Percentiles rank a stretch among this genome's conserved stretches.
These are phyloP conservation scores for Podaxis sp. DNA, from an alignment of 768 basidiomycete genomes.

Conservation along the genomic window DNA sequence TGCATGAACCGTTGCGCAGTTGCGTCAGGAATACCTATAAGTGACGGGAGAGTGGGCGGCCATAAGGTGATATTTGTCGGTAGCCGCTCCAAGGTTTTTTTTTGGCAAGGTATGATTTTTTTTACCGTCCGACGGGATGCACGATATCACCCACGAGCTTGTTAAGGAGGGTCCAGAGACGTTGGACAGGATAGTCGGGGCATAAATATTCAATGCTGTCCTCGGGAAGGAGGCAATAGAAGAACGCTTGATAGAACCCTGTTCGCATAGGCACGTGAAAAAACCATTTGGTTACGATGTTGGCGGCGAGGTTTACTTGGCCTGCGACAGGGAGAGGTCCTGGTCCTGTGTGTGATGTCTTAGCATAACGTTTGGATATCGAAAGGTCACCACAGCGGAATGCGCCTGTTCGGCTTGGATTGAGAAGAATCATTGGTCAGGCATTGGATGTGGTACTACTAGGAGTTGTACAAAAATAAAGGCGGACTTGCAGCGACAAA, in stretches of 20 bases:
- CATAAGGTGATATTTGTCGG: constrained; percentile 21
- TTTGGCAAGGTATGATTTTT: constrained; percentile 14
- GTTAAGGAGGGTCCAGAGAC: constrained; percentile 22
- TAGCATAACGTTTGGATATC: neutral
- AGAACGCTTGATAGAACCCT: constrained; percentile 23
- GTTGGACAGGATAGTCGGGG: constrained; percentile 19
- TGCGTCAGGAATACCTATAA: constrained; percentile 9
- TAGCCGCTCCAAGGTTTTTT: constrained; percentile 19
- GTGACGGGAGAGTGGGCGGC: constrained; percentile 3
- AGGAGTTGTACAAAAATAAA: neutral
- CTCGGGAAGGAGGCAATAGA: constrained; percentile 15
- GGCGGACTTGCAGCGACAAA: neutral
- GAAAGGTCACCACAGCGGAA: constrained; percentile 2
- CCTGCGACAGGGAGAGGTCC: neutral
- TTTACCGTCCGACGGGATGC: constrained; percentile 15
- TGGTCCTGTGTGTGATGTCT: constrained; percentile 5
- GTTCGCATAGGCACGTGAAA: constrained; percentile 19
- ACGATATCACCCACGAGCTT: constrained; percentile 22
- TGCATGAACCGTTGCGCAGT: constrained; percentile 12
- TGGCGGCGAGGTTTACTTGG: constrained; percentile 15
- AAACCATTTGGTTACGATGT: constrained; percentile 20
- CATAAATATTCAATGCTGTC: neutral
- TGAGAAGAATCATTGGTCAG: neutral
- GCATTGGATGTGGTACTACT: neutral
- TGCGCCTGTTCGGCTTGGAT: constrained; percentile 2